phyloP scores from a whole-genome alignment of 305 asterid genomes.

The Plantago coronopus region DNA sequence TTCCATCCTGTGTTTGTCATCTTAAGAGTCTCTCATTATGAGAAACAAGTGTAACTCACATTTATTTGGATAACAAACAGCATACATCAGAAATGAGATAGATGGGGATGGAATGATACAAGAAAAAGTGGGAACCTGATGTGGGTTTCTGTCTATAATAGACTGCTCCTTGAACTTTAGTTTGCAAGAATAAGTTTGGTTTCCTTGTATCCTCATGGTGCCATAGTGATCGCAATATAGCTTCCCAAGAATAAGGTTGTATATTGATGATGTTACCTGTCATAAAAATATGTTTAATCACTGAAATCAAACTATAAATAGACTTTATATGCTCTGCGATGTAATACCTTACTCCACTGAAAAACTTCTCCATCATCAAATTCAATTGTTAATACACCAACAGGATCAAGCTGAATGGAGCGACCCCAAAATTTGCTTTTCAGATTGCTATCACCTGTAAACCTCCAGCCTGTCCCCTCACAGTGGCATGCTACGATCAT shows the following conservation, averaged over 20 bases:
- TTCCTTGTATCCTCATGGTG: constrained; percentile 87
- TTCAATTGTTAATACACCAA: constrained; percentile 72
- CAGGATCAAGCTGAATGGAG: constrained; percentile 92
- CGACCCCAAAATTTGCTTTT: constrained; percentile 99
- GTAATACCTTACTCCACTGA: constrained; percentile 84
- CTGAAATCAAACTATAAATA: constrained; percentile 12
- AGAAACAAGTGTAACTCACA: too few relatives aligned
- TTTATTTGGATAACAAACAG: too few relatives aligned
- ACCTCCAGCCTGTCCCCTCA: constrained; percentile 90
- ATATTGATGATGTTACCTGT: constrained; percentile 93
- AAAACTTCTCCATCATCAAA: constrained; percentile 94
- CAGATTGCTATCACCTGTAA: constrained; percentile 89
- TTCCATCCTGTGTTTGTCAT: too few relatives aligned
- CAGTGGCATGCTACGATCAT: constrained; percentile 95
- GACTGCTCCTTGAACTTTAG: constrained; percentile 98
- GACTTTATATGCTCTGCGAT: background rate
- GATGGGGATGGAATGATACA: constrained; percentile 3
- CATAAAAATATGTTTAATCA: constrained; percentile 21
- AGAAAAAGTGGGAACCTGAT: constrained; percentile 56
- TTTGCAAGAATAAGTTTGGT: constrained; percentile 61
- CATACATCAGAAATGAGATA: too few relatives aligned
- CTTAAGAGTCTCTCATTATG: too few relatives aligned
- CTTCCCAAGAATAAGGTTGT: constrained; percentile 92
- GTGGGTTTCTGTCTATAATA: constrained; percentile 90
- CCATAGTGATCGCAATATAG: constrained; percentile 95